Percentiles rank a stretch among this genome's conserved stretches.
Conservation (phyloP, 2,329 filamentous ascomycete species). For the Diaporthe sp. region DNA sequence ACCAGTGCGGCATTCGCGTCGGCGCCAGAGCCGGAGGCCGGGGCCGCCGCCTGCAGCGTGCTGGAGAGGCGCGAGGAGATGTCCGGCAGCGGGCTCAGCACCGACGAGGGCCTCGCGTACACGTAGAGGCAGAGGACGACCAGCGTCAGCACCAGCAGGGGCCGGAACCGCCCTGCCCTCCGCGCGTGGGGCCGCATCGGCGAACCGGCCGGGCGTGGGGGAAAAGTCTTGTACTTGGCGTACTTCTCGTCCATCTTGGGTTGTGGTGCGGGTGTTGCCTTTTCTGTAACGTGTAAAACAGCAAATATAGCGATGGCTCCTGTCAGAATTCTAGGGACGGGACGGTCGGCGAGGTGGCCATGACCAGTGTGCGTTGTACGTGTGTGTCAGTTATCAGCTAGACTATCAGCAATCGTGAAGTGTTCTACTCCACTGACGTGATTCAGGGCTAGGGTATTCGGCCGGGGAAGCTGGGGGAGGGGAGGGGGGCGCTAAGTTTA, state of each 20-base stretch:
- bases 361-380: neutral
- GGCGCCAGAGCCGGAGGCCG: neutral
- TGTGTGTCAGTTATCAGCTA: neutral
- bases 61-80: slow-evolving; percentile 35
- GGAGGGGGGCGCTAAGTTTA: neutral
- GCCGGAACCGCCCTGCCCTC: slow-evolving; percentile 36
- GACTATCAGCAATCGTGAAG: slow-evolving; percentile 14
- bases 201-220: slow-evolving; percentile 28
- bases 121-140: slow-evolving; percentile 39
- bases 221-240: slow-evolving; percentile 25
- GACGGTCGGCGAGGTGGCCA: slow-evolving; percentile 12
- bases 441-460: slow-evolving; percentile 8
- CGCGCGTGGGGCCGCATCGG: slow-evolving; percentile 34
- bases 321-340: neutral
- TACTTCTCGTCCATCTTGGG: slow-evolving; percentile 39
- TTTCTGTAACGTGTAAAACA: neutral
- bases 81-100: slow-evolving; percentile 40
- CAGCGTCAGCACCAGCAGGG: slow-evolving; percentile 34
- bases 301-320: neutral
- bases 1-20: slow-evolving; percentile 61
- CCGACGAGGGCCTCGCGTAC: slow-evolving; percentile 33
- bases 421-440: slow-evolving; percentile 12
- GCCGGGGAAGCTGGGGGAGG: neutral
- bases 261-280: neutral
- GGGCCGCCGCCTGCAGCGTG: slow-evolving; percentile 20